Evolutionary conservation across 2,329 filamentous ascomycete species (phyloP).

Genomic region (Ampelomyces quisqualis): DNA sequence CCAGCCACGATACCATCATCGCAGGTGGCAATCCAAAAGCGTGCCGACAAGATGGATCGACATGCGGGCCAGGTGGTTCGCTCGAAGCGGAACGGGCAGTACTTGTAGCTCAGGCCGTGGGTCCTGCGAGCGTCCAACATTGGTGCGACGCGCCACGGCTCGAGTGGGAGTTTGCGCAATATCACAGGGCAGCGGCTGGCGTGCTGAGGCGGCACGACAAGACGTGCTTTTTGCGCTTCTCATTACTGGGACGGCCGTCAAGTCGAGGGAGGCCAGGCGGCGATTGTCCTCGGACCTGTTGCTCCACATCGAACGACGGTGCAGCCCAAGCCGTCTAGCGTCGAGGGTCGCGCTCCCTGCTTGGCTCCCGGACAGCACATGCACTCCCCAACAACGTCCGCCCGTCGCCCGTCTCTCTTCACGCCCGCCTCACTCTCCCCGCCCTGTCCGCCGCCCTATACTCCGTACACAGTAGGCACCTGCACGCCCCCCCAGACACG

Average conservation of each 20-base stretch:
- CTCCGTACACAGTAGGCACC: too few relatives aligned
- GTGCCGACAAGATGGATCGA: too few relatives aligned
- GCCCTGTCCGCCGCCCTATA: not conserved
- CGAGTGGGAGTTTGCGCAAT: too few relatives aligned
- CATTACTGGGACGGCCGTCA: not conserved
- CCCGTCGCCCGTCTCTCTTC: not conserved
- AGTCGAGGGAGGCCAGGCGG: not conserved
- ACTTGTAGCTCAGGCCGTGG: too few relatives aligned
- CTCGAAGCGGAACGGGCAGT: too few relatives aligned
- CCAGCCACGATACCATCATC: too few relatives aligned
- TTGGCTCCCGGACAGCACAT: not conserved
- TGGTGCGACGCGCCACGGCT: too few relatives aligned
- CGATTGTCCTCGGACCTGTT: not conserved
- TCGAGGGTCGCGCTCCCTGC: not conserved
- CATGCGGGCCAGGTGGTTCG: too few relatives aligned
- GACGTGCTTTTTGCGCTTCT: constrained; percentile 1
- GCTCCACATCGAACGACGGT: not conserved
- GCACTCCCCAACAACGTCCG: not conserved
- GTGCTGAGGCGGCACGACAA: too few relatives aligned
- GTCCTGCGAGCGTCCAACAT: too few relatives aligned
- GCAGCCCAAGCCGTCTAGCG: not conserved
- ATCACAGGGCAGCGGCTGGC: too few relatives aligned
- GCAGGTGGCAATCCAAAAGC: too few relatives aligned
- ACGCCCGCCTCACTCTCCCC: not conserved
- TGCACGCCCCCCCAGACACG: not conserved